These are phyloP conservation scores for Solanum etuberosum DNA, from an alignment of 257 asterid genomes.

Conservation along the genomic window DNA sequence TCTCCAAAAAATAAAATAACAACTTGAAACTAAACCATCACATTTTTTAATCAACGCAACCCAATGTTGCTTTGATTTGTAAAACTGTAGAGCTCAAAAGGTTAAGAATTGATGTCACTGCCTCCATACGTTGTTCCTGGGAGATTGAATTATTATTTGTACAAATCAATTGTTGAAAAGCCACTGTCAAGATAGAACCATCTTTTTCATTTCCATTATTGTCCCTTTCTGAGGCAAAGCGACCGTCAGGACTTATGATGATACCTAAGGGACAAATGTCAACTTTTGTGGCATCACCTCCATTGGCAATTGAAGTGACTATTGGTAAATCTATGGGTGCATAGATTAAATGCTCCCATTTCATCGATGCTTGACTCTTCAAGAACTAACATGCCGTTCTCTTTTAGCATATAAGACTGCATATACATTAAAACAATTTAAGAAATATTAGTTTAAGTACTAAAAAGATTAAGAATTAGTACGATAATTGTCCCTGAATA, in stretches of 20 bases:
- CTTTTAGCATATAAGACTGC: constrained; percentile 40
- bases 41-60: background rate
- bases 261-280: constrained; percentile 56
- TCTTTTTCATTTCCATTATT: background rate
- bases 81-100: background rate
- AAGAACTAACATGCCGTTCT: constrained; percentile 36
- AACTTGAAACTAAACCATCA: background rate
- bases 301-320: constrained; percentile 19
- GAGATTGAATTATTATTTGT: constrained; percentile 3
- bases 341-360: constrained; percentile 42
- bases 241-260: constrained; percentile 41
- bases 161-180: constrained; percentile 30
- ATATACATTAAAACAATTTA: background rate
- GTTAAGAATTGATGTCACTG: constrained; percentile 24
- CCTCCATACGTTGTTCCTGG: constrained; percentile 30
- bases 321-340: constrained; percentile 29
- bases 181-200: constrained; percentile 48
- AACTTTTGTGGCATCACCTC: constrained; percentile 19
- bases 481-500: background rate
- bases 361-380: constrained; percentile 53
- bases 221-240: background rate
- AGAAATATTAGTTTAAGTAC: background rate
- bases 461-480: background rate
- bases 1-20: background rate
- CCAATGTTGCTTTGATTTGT: background rate